These are phyloP conservation scores for Neurospora sp. DNA, from an alignment of 2,329 filamentous ascomycete genomes.

Conservation along the genomic window DNA sequence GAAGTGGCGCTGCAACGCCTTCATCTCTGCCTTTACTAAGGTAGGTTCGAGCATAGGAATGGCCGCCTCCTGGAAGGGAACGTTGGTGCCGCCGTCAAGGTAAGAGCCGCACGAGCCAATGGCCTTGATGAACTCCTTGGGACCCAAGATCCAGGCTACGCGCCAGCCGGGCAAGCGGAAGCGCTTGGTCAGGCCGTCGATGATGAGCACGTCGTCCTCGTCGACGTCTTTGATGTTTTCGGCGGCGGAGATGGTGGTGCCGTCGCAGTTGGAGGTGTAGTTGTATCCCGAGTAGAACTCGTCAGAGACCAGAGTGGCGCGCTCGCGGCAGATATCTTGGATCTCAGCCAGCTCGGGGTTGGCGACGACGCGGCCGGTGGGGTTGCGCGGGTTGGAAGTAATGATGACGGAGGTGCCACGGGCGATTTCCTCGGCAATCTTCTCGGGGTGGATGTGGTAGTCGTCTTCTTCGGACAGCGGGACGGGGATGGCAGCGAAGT, in stretches of 20 bases:
- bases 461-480: conserved; percentile 76
- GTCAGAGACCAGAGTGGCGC: conserved; percentile 86
- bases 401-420: conserved; percentile 81
- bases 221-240: conserved; percentile 86
- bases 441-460: conserved; percentile 88
- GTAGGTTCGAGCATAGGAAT: conserved; percentile 84
- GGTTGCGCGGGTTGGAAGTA: conserved; percentile 92
- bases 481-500: conserved; percentile 80
- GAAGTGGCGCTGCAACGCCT: conserved; percentile 82
- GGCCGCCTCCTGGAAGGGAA: conserved; percentile 90
- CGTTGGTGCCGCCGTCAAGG: conserved; percentile 88
- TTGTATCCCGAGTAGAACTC: conserved; percentile 98
- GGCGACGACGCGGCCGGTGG: conserved; percentile 77
- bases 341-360: conserved; percentile 82
- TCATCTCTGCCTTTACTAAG: conserved; percentile 77
- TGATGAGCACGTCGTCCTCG: conserved; percentile 83
- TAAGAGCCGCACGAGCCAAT: conserved; percentile 90
- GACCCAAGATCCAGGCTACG: conserved; percentile 91
- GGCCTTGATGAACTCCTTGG: conserved; percentile 91
- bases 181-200: conserved; percentile 92
- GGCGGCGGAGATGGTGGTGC: conserved; percentile 77
- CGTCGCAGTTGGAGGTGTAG: conserved; percentile 87
- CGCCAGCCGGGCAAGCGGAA: conserved; percentile 95
- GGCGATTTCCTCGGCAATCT: conserved; percentile 84
- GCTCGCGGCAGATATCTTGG: conserved; percentile 83